Conservation (phyloP, 169 alveolate species). For the Cryptosporidium ubiquitum region DNA sequence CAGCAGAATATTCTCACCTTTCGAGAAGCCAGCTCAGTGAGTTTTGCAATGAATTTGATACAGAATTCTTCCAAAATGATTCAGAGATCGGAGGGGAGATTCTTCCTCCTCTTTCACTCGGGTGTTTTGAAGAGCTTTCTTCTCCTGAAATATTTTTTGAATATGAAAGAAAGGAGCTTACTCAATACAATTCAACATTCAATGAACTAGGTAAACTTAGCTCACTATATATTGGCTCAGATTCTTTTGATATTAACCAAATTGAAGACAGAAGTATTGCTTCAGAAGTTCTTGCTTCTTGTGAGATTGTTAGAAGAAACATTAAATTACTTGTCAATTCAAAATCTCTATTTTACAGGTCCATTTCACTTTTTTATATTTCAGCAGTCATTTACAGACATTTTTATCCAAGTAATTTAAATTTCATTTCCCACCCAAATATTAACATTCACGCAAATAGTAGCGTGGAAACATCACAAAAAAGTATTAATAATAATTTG, state of each 20-base stretch:
- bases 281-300: conserved; percentile 41
- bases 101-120: conserved; percentile 37
- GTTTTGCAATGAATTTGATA: neutral
- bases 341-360: conserved; percentile 15
- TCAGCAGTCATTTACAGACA: conserved; percentile 70
- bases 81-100: conserved; percentile 58
- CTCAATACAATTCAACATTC: neutral
- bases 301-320: conserved; percentile 40
- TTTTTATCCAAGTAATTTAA: conserved; percentile 25
- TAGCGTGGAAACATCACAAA: neutral
- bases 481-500: neutral
- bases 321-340: neutral
- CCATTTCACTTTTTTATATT: conserved; percentile 30
- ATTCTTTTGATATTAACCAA: neutral
- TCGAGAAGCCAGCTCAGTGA: neutral
- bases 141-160: conserved; percentile 63
- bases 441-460: neutral
- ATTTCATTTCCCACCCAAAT: neutral
- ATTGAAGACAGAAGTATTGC: conserved; percentile 38
- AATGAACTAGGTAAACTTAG: neutral
- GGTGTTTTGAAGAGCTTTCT: conserved; percentile 49
- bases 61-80: neutral
- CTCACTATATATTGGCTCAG: conserved; percentile 19
- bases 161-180: neutral
- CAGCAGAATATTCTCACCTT: conserved; percentile 54